Evolutionary conservation across 352 stramenopile genomes (phyloP).

Genomic region (Globisporangium carolinianum): DNA sequence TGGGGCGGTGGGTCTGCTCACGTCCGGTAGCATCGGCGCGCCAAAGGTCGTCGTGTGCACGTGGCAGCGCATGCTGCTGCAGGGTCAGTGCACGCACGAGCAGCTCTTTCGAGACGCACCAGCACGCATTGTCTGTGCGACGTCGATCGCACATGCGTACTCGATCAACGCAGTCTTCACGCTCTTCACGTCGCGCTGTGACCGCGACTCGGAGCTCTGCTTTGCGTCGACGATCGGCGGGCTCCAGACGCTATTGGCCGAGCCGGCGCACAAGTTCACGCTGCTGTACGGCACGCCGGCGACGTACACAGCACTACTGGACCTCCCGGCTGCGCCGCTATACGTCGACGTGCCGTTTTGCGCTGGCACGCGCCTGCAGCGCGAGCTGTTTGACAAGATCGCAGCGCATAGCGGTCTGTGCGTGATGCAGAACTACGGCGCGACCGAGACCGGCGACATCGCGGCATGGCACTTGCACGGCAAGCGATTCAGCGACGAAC

Average conservation of each 20-base stretch:
- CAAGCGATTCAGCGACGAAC: conserved; percentile 32
- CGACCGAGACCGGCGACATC: conserved; percentile 80
- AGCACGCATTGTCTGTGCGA: conserved; percentile 61
- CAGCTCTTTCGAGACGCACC: conserved; percentile 61
- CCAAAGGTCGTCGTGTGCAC: conserved; percentile 75
- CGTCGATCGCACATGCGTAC: conserved; percentile 81
- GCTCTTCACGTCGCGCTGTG: conserved; percentile 60
- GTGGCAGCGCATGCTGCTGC: conserved; percentile 70
- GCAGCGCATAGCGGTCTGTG: conserved; percentile 45
- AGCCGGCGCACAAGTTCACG: conserved; percentile 31
- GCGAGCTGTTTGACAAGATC: conserved; percentile 47
- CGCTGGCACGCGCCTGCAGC: conserved; percentile 53
- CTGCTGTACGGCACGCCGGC: conserved; percentile 73
- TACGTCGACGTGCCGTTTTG: conserved; percentile 68
- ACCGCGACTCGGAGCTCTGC: conserved; percentile 58
- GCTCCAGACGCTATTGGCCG: conserved; percentile 40
- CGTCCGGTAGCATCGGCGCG: conserved; percentile 68
- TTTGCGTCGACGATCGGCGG: conserved; percentile 45
- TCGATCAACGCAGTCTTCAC: conserved; percentile 84
- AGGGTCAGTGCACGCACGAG: conserved; percentile 69
- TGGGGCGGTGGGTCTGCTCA: conserved; percentile 71
- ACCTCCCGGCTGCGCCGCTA: conserved; percentile 38
- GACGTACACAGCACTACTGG: conserved; percentile 65
- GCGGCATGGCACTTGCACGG: conserved; percentile 54
- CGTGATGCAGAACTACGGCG: conserved; percentile 85